These are phyloP conservation scores for Acanthamoeba royreba DNA, from an alignment of 208 protist genomes.

Conservation along the genomic window DNA sequence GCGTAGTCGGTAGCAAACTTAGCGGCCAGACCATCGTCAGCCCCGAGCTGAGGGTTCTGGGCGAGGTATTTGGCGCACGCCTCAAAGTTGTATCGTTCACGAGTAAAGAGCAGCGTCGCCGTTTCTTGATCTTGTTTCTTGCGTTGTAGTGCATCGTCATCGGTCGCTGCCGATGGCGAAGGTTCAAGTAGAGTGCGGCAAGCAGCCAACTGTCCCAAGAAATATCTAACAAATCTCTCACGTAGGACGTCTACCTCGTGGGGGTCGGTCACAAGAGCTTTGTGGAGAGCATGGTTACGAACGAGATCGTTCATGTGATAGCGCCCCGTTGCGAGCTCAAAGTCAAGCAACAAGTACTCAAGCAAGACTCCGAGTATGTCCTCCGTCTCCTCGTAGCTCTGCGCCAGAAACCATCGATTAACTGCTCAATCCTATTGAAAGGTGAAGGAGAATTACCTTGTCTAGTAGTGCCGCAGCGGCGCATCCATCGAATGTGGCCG, in stretches of 20 bases:
- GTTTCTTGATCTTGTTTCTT: background rate
- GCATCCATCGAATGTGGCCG: background rate
- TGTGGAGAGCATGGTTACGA: background rate
- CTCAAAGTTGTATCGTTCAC: background rate
- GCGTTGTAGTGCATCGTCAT: background rate
- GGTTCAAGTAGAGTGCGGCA: background rate
- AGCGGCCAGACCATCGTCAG: background rate
- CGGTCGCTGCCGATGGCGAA: background rate
- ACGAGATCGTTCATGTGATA: conserved; percentile 27
- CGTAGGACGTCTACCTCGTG: background rate
- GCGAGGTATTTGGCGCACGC: background rate
- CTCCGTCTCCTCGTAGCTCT: background rate
- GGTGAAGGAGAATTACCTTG: background rate
- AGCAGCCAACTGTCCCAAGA: background rate
- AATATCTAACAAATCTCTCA: background rate
- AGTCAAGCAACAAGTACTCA: conserved; percentile 25
- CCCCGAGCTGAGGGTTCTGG: background rate
- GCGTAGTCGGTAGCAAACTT: background rate
- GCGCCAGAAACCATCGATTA: no score
- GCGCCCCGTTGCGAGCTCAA: background rate
- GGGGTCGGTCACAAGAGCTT: background rate
- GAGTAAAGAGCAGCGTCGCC: background rate
- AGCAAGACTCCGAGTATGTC: background rate
- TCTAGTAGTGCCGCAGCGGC: background rate
- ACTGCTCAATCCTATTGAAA: background rate